Evolutionary conservation across 2,329 filamentous ascomycete genomes (phyloP), one percentile per base, ranked within the genome.

Genomic region (Arthrobotrys conoides): DNA sequence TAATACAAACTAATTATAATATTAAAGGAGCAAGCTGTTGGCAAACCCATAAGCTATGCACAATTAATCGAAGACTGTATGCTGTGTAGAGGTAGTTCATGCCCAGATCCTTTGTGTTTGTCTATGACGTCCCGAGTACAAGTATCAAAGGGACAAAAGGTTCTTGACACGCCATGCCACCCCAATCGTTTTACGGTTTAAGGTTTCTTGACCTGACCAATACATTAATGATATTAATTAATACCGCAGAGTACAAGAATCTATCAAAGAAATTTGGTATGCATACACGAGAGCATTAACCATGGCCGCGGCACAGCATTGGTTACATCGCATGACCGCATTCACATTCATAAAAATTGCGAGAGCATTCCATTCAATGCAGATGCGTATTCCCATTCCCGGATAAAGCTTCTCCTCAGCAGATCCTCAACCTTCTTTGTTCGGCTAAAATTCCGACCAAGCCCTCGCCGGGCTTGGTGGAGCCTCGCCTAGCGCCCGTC

Each of bases 261-360:
- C 30, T 18, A 3, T 38, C 5, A 6, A 36, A 36, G n/a, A 4
- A 59, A 22, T 59, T 30, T 22, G 53, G 53, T 59, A 59, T 22
- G 33, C 57, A 44, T 18, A 20, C 44, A 44, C 33, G 14, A 14
- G 16, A 61, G n/a, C n/a, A n/a, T n/a, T n/a, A n/a, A 12, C 20
- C 57, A n/a, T 12, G 36, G 36, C 30, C 53, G 20, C 57, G 44
- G 36, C 36, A 16, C 55, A 61, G 33, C 33, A 57, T 36, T 8
- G 10, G 57, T 61, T 61, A 61, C 57, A 61, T 61, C 18, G 57
- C 57, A 61, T 41, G 57, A n/a, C 57, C 18, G 4, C 33, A 16
- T n/a, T 27, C 12, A n/a, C 10, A 6, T 41, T n/a, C 20, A n/a
- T 14, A 27, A n/a, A n/a, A 57, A 9, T 44, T 61, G 36, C n/a